Base-by-base conservation (phyloP, 257 asterid species). In the Rauvolfia tetraphylla region DNA sequence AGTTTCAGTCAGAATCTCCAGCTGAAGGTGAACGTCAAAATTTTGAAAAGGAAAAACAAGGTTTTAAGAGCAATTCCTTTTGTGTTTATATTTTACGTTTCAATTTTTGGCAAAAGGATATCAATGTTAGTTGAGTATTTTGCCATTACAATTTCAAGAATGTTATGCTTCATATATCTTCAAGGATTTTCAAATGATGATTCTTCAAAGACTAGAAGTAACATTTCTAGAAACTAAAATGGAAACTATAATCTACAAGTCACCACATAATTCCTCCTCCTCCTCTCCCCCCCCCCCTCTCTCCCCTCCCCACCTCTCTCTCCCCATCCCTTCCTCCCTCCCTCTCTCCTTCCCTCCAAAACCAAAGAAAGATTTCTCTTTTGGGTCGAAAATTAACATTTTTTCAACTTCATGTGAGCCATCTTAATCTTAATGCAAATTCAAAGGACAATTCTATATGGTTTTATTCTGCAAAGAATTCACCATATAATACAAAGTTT, bases 371-470 rank as follows among this genome's bases (percentile, higher is more conserved):
- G 3, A 17, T 18, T 3, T 56, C 31, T n/a, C 63, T 56, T 23
- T 56, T 56, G 31, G 63, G 31, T 23, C 3, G n/a, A 7, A 56
- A 56, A 6, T 9, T 53, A 53, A 46, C 31, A 22, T 5, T n/a
- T 56, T 2, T 18, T 56, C 0, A 31, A 56, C 13, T 56, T n/a
- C n/a, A 4, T n/a, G 7, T 56, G 4, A 56, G 66, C 57, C 74
- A 61, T 63, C 27, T 75, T 71, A 82, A 58, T 68, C 72, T 71
- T 23, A 63, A 36, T 5, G 22, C n/a, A n/a, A 23, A 68, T 56
- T n/a, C 7, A 56, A 56, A 22, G 10, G 41, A 27, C 15, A 74
- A 57, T 22, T 23, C n/a, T 29, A 3, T 3, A 36, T 25, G 13
- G 34, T 61, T 27, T 13, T 38, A 73, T 31, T 75, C 22, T 38